phyloP scores from a whole-genome alignment of 1,284 basidiomycete species.

The Apiotrichum gamsii region DNA sequence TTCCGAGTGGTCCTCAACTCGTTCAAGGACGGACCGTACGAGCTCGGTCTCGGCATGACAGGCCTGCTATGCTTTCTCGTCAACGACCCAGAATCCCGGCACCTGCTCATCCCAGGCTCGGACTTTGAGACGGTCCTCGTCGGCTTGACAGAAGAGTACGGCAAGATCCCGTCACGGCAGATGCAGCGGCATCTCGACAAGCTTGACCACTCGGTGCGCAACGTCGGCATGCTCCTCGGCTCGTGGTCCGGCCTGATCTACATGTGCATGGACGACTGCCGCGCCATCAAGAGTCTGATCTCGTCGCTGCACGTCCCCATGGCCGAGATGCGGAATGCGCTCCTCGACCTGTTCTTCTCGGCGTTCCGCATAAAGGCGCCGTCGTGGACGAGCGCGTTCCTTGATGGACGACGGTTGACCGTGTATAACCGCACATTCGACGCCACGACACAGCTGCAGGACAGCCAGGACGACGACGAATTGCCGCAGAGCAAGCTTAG shows the following conservation, averaged over 20 bases:
- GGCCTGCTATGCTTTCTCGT: conserved; percentile 75
- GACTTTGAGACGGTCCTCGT: conserved; percentile 89
- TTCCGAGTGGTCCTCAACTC: conserved; percentile 81
- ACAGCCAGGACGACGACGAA: conserved; percentile 40
- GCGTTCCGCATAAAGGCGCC: conserved; percentile 85
- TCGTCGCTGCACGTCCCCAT: conserved; percentile 83
- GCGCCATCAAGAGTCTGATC: conserved; percentile 76
- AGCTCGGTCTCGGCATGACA: conserved; percentile 77
- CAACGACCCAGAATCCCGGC: conserved; percentile 77
- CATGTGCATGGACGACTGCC: conserved; percentile 81
- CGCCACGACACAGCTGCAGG: conserved; percentile 31
- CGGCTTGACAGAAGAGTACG: conserved; percentile 84
- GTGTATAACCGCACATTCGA: conserved; percentile 41
- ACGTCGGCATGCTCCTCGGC: conserved; percentile 75
- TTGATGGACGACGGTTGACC: conserved; percentile 76
- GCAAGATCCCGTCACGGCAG: conserved; percentile 55
- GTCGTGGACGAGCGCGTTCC: conserved; percentile 83
- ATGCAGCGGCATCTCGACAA: conserved; percentile 57
- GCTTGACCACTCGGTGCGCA: conserved; percentile 67
- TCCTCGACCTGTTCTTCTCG: conserved; percentile 90
- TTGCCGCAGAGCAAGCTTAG: conserved; percentile 59
- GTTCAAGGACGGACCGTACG: conserved; percentile 78
- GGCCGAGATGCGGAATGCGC: conserved; percentile 79
- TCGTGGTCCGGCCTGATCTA: conserved; percentile 95
- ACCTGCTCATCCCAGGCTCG: conserved; percentile 70